Evolutionary conservation across 371 early-diverging fungal species (phyloP).

Genomic region (Entomophthora muscae): DNA sequence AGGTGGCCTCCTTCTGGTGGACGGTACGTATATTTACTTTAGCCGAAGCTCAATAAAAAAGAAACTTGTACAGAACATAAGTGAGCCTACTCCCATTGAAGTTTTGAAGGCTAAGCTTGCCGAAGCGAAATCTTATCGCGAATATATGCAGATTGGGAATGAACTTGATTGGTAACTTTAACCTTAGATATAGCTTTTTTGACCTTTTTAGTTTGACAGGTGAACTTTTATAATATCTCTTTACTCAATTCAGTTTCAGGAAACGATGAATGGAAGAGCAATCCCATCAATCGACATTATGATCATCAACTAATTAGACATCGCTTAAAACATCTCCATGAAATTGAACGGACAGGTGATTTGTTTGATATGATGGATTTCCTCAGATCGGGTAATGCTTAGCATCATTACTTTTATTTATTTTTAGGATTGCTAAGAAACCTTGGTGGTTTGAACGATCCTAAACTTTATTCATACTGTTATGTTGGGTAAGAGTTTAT

Average conservation of each 20-base stretch:
- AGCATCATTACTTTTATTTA: background rate
- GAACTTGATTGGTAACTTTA: slow-evolving; percentile 6
- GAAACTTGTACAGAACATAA: background rate
- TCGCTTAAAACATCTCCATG: slow-evolving; percentile 28
- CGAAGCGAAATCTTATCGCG: background rate
- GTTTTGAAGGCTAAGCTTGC: background rate
- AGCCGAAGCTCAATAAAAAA: background rate
- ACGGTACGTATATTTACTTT: background rate
- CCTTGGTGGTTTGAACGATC: slow-evolving; percentile 50
- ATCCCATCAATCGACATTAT: slow-evolving; percentile 32
- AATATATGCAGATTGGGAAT: background rate
- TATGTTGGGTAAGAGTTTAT: slow-evolving; percentile 25
- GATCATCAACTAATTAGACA: slow-evolving; percentile 42
- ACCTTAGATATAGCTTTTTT: background rate
- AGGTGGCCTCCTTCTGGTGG: background rate
- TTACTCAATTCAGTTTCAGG: slow-evolving; percentile 14
- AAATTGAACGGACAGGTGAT: slow-evolving; percentile 29
- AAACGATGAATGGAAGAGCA: slow-evolving; percentile 33
- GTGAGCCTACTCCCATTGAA: background rate
- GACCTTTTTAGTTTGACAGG: slow-evolving; percentile 9
- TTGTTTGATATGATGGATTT: slow-evolving; percentile 34
- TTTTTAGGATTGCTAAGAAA: slow-evolving; percentile 36
- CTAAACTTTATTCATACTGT: slow-evolving; percentile 31
- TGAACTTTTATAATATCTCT: background rate
- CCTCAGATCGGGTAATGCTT: slow-evolving; percentile 24